These are phyloP conservation scores for Ophiocordyceps camponoti-floridani DNA, from an alignment of 2,329 filamentous ascomycete genomes.

Conservation along the genomic window DNA sequence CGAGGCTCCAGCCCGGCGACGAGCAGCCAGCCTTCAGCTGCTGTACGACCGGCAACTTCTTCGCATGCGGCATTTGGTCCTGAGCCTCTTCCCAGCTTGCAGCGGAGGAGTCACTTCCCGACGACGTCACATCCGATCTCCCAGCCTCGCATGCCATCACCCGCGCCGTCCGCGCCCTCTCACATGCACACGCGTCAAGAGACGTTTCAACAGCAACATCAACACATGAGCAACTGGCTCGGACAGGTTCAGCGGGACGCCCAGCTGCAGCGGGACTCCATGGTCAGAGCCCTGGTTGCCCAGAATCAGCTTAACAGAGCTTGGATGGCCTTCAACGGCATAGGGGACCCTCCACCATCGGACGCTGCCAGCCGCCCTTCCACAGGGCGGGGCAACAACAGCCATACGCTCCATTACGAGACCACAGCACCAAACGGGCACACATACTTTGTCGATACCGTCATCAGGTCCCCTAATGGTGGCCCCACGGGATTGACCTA, in stretches of 20 bases:
- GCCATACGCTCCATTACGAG: slow-evolving; percentile 15
- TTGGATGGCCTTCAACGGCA: slow-evolving; percentile 20
- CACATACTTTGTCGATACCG: slow-evolving; percentile 17
- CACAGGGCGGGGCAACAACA: slow-evolving; percentile 8
- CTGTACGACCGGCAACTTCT: slow-evolving; percentile 6
- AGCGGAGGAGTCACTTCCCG: slow-evolving; percentile 12
- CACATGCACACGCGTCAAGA: slow-evolving; percentile 8
- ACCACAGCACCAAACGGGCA: slow-evolving; percentile 14
- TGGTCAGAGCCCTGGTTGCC: slow-evolving; percentile 20
- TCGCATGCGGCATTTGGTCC: slow-evolving; percentile 9
- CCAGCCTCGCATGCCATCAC: slow-evolving; percentile 14
- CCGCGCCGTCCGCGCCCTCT: slow-evolving; percentile 8
- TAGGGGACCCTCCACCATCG: slow-evolving; percentile 12
- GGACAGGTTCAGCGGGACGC: slow-evolving; percentile 20
- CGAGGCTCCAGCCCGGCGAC: slow-evolving; percentile 11
- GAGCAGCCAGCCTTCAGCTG: slow-evolving; percentile 4
- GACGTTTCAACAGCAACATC: slow-evolving; percentile 19
- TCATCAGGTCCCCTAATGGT: slow-evolving; percentile 7
- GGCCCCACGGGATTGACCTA: slow-evolving; percentile 16
- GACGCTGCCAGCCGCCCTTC: slow-evolving; percentile 3
- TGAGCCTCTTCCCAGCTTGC: slow-evolving; percentile 10
- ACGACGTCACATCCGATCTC: slow-evolving; percentile 10
- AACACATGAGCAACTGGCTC: slow-evolving; percentile 25
- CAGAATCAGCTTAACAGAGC: slow-evolving; percentile 25
- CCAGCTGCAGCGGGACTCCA: slow-evolving; percentile 17